phyloP scores from a whole-genome alignment of 108 stramenopile species.

The Nitzschia sp. region DNA sequence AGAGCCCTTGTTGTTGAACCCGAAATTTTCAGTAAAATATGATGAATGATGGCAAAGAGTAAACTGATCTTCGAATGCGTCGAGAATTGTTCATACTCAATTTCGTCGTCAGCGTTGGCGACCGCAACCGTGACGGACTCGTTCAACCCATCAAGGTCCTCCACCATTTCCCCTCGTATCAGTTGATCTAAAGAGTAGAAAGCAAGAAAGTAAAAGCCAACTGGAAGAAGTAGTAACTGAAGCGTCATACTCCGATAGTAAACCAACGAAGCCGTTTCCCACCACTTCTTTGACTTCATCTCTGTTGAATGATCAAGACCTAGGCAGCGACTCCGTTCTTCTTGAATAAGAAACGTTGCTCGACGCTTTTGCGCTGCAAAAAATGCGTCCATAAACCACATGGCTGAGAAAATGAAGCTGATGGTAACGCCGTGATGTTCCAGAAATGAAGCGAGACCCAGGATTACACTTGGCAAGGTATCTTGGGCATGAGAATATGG shows the following conservation, averaged over 20 bases:
- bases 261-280: constrained; percentile 14
- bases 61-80: constrained; percentile 22
- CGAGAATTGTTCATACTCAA: constrained; percentile 8
- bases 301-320: neutral
- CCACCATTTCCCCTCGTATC: constrained; percentile 2
- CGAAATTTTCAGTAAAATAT: neutral
- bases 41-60: constrained; percentile 34
- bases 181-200: constrained; percentile 7
- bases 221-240: constrained; percentile 41
- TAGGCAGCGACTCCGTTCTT: constrained; percentile 23
- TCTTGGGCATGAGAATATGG: neutral
- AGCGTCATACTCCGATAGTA: constrained; percentile 31
- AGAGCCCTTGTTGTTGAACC: constrained; percentile 1
- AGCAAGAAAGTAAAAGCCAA: constrained; percentile 42
- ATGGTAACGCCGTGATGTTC: constrained; percentile 15
- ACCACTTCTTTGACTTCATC: constrained; percentile 11
- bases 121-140: constrained; percentile 4
- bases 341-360: constrained; percentile 7
- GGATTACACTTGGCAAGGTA: neutral
- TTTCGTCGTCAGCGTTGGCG: constrained; percentile 5
- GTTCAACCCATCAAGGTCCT: constrained; percentile 12
- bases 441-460: neutral
- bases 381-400: constrained; percentile 51
- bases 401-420: constrained; percentile 36
- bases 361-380: constrained; percentile 15